Evolutionary conservation across 2,329 filamentous ascomycete species (phyloP).

Genomic region (Monosporascus sp.): DNA sequence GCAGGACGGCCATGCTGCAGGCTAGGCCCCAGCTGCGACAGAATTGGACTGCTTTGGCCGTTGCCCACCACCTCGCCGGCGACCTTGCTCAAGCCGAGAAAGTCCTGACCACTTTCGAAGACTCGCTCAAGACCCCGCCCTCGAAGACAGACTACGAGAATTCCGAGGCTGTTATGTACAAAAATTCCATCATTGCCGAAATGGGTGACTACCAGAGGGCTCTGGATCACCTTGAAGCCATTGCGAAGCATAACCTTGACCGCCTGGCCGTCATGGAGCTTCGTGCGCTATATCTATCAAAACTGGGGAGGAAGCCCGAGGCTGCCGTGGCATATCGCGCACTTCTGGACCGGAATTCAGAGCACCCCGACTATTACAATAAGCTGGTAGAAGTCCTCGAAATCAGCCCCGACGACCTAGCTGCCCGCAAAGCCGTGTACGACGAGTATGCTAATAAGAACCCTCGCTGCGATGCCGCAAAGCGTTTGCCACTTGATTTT

Average conservation of each 20-base stretch:
- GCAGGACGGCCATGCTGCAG: slow-evolving; percentile 81
- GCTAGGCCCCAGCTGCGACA: slow-evolving; percentile 74
- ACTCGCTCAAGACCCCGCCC: slow-evolving; percentile 78
- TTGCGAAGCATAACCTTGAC: slow-evolving; percentile 75
- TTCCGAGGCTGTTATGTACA: slow-evolving; percentile 90
- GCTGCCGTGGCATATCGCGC: slow-evolving; percentile 75
- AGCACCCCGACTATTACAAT: slow-evolving; percentile 82
- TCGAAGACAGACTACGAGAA: slow-evolving; percentile 80
- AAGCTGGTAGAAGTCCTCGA: slow-evolving; percentile 65
- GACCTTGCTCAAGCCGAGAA: slow-evolving; percentile 83
- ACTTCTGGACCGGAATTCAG: slow-evolving; percentile 79
- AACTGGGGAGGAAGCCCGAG: slow-evolving; percentile 71
- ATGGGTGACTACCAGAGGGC: slow-evolving; percentile 77
- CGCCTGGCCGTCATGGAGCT: slow-evolving; percentile 79
- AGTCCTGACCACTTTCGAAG: slow-evolving; percentile 85
- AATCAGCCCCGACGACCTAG: slow-evolving; percentile 53
- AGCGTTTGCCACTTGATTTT: slow-evolving; percentile 85
- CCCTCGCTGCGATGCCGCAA: slow-evolving; percentile 77
- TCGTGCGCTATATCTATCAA: slow-evolving; percentile 75
- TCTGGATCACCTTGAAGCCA: slow-evolving; percentile 75
- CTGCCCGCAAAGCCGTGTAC: slow-evolving; percentile 68
- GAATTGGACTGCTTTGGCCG: slow-evolving; percentile 96
- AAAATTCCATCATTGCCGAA: slow-evolving; percentile 91
- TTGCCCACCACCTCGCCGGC: slow-evolving; percentile 87
- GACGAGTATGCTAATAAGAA: slow-evolving; percentile 76